Percentiles rank a stretch among this genome's conserved stretches.
Conservation (phyloP, 352 stramenopile genomes). For the Phytophthora constricta region DNA sequence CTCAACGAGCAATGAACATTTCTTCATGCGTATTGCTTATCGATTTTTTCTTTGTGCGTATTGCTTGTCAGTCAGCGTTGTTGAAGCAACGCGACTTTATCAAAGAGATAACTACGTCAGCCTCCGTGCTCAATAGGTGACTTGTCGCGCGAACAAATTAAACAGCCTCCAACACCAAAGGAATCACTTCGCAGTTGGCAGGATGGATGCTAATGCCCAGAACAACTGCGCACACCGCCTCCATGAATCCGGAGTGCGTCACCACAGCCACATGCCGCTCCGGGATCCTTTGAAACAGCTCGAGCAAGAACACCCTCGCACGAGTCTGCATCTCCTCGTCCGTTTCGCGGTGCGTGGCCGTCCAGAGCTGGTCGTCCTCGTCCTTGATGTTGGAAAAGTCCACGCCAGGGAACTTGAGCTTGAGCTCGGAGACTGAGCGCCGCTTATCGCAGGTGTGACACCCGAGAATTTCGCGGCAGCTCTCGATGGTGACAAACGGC, state of each 20-base stretch:
- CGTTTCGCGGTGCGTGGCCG: conserved; percentile 56
- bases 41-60: too few relatives aligned
- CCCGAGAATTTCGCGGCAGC: conserved; percentile 61
- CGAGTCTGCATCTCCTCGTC: conserved; percentile 53
- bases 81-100: too few relatives aligned
- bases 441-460: conserved; percentile 73
- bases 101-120: too few relatives aligned
- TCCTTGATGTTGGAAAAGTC: conserved; percentile 57
- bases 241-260: conserved; percentile 69
- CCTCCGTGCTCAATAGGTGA: too few relatives aligned
- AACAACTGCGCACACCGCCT: conserved; percentile 51
- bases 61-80: too few relatives aligned
- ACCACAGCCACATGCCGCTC: conserved; percentile 61
- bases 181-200: conserved; percentile 50
- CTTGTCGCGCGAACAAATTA: too few relatives aligned
- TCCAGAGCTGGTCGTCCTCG: conserved; percentile 56
- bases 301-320: conserved; percentile 44
- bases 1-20: too few relatives aligned
- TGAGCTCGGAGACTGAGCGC: conserved; percentile 40
- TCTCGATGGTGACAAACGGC: conserved; percentile 57
- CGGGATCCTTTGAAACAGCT: conserved; percentile 52
- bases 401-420: conserved; percentile 53
- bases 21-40: too few relatives aligned
- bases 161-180: conserved; percentile 37
- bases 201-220: conserved; percentile 35